Conservation (phyloP, 2,329 filamentous ascomycete genomes). For the Fusarium beomiforme region DNA sequence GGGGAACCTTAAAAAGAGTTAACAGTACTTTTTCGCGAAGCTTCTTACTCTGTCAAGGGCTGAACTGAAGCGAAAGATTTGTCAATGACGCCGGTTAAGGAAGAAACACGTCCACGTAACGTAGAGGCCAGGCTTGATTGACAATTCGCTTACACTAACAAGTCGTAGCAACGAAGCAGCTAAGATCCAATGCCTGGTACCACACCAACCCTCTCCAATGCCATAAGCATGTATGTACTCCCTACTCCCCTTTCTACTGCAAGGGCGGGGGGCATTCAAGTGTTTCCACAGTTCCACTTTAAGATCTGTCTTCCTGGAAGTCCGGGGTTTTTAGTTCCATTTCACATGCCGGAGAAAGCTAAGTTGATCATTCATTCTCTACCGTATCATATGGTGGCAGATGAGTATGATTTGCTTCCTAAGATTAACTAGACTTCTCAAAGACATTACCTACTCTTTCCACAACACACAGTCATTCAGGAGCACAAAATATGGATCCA, state of each 20-base stretch:
- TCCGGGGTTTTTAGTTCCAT: slow-evolving; percentile 30
- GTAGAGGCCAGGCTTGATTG: slow-evolving; percentile 2
- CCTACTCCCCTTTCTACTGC: slow-evolving; percentile 6
- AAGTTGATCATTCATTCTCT: neutral
- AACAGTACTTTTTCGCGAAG: slow-evolving; percentile 27
- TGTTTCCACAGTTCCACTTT: slow-evolving; percentile 7
- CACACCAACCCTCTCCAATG: too few relatives aligned
- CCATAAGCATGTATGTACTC: too few relatives aligned
- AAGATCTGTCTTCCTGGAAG: slow-evolving; percentile 6
- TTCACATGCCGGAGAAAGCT: slow-evolving; percentile 23
- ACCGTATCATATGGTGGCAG: neutral
- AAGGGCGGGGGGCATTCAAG: slow-evolving; percentile 10
- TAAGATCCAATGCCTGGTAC: neutral
- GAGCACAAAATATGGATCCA: neutral
- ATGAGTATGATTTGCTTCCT: neutral
- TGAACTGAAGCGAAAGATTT: slow-evolving; percentile 29
- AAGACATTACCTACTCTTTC: neutral
- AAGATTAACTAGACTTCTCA: neutral
- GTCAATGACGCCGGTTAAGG: slow-evolving; percentile 9
- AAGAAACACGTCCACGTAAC: neutral
- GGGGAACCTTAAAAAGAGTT: slow-evolving; percentile 5
- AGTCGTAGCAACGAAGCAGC: neutral
- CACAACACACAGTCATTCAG: neutral
- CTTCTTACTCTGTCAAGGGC: slow-evolving; percentile 17
- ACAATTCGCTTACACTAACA: neutral